Evolutionary conservation across 1,284 basidiomycete genomes (phyloP).

Genomic region (Rugiboletus extremiorientalis): DNA sequence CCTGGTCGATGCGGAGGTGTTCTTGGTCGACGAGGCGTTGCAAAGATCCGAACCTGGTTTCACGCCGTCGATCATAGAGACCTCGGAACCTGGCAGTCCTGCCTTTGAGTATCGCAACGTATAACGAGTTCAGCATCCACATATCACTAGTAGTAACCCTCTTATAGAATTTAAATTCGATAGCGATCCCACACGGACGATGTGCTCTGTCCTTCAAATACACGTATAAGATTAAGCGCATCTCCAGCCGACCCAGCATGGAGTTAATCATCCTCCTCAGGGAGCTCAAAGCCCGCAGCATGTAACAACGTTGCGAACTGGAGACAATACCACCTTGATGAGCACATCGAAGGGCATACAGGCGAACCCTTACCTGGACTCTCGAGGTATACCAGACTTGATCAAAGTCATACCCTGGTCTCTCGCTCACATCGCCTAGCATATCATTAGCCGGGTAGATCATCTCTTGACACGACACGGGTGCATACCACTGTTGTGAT

Average conservation of each 20-base stretch:
- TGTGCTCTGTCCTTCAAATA: neutral
- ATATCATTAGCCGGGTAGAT: neutral
- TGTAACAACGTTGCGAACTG: constrained; percentile 57
- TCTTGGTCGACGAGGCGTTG: constrained; percentile 41
- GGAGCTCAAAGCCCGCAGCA: constrained; percentile 49
- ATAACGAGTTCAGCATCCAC: constrained; percentile 9
- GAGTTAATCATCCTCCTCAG: constrained; percentile 1
- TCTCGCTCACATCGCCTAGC: constrained; percentile 70
- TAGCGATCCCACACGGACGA: neutral
- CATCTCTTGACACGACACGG: neutral
- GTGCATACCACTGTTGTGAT: constrained; percentile 70
- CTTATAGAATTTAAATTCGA: neutral
- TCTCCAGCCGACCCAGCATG: neutral
- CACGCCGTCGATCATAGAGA: constrained; percentile 72
- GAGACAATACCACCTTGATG: neutral
- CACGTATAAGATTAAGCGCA: constrained; percentile 16
- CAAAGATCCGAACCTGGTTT: constrained; percentile 62
- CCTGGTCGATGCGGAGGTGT: constrained; percentile 56
- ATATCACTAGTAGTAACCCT: no score
- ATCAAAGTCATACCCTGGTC: constrained; percentile 77
- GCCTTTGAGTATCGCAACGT: constrained; percentile 85
- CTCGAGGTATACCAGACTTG: constrained; percentile 82
- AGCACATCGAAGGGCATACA: neutral
- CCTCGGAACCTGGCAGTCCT: constrained; percentile 86
- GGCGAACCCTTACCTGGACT: constrained; percentile 60